A percentile compares a stretch with the other conserved stretches of the same genome.
These are phyloP conservation scores for Parascedosporium putredinis DNA, from an alignment of 2,329 filamentous ascomycete genomes.

Conservation along the genomic window DNA sequence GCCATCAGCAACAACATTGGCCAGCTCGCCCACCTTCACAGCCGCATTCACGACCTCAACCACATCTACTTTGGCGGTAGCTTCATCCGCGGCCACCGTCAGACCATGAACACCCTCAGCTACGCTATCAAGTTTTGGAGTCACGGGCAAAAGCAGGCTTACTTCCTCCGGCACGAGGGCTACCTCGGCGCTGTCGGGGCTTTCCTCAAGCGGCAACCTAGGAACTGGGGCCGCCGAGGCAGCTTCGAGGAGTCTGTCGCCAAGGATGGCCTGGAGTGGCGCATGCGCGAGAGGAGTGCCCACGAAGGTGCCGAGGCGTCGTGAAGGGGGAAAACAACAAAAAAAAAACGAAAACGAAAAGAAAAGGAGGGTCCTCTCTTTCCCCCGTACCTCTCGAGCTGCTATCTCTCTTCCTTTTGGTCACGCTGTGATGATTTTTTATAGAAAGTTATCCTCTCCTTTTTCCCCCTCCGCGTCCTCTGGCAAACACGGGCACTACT, in stretches of 20 bases:
- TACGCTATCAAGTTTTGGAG: slow-evolving; percentile 99
- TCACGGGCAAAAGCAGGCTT: slow-evolving; percentile 85
- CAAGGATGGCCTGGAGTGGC: slow-evolving; percentile 7
- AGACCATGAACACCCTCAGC: slow-evolving; percentile 94
- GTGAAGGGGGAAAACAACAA: not conserved
- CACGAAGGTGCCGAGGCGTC: not conserved
- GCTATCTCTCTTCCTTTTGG: no score
- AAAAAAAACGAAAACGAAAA: no score
- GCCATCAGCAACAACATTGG: slow-evolving; percentile 97
- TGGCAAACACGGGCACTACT: no score
- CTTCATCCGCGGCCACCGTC: slow-evolving; percentile 90
- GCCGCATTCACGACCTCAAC: slow-evolving; percentile 81
- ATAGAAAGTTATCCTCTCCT: no score
- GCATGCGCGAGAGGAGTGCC: slow-evolving; percentile 4
- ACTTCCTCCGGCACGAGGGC: slow-evolving; percentile 90
- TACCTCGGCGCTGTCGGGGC: slow-evolving; percentile 91
- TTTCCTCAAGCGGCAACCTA: slow-evolving; percentile 82
- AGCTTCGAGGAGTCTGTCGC: slow-evolving; percentile 50
- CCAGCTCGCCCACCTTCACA: slow-evolving; percentile 95
- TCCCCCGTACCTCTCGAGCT: no score
- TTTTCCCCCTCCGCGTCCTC: no score
- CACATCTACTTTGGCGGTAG: slow-evolving; percentile 97
- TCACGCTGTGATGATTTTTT: no score
- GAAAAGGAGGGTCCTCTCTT: no score
- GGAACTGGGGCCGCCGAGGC: slow-evolving; percentile 79